Evolutionary conservation across 352 stramenopile genomes (phyloP), one percentile per base, ranked within the genome.

Genomic region (Pythium myriotylum): DNA sequence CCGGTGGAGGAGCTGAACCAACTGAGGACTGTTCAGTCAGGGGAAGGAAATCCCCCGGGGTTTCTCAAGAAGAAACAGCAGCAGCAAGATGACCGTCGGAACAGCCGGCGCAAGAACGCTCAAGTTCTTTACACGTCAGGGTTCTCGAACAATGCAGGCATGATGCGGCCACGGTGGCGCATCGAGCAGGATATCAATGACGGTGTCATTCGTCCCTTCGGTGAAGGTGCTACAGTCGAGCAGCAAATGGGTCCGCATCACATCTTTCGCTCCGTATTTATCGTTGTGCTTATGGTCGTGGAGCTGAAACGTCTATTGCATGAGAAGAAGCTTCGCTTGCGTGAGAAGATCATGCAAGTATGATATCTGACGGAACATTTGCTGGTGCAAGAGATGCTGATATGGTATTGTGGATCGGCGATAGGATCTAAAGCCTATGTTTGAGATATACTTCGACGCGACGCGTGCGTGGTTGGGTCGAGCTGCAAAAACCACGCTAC

Each of bases 401-500:
- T n/a, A n/a, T n/a, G n/a, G n/a, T n/a, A n/a, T n/a, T n/a, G n/a
- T n/a, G n/a, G n/a, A n/a, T n/a, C n/a, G n/a, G n/a, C n/a, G n/a
- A n/a, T 7, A 91, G 79, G 80, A 86, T 24, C 76, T 91, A 39
- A 68, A 86, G 12, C 62, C 76, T 19, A 84, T 92, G 77, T 49
- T 92, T 16, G 65, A 58, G 24, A 67, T 87, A 22, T 92, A 90
- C 57, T 82, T 87, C 33, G 81, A 88, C 32, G 81, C 79, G 3
- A 92, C 81, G 24, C 68, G 79, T 13, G 60, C 74, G 45, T 92
- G 81, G 83, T 59, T 92, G 12, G 72, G 66, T 23, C 87, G 81
- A 33, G 41, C 86, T 9, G 70, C 85, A 1, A 76, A 72, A 22
- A 62, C 52, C 0, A 73, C 73, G 0, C 46, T 92, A 17, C 49